phyloP scores from a whole-genome alignment of 73 alveolate genomes.

The Paramecium biaurelia region DNA sequence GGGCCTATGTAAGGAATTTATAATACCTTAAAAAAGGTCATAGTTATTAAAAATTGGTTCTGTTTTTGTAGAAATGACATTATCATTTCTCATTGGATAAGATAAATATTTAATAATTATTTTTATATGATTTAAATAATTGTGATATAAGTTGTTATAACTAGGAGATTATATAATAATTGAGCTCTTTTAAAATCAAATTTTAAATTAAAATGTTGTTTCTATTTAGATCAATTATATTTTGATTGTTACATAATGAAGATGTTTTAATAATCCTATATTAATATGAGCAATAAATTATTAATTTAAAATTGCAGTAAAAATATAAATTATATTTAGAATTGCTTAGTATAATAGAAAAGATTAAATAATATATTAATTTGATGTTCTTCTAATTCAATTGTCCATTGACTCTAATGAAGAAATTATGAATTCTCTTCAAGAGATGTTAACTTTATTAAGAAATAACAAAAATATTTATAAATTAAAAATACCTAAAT shows the following conservation, averaged over 20 bases:
- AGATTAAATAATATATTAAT: no score
- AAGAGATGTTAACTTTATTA: no score
- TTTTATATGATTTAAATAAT: background rate
- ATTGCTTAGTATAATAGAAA: background rate
- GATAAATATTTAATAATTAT: background rate
- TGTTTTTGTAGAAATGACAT: background rate
- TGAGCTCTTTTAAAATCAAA: background rate
- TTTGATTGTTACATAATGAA: background rate
- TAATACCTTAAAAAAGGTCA: background rate
- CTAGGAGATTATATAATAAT: background rate
- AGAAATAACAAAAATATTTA: no score
- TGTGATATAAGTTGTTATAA: background rate
- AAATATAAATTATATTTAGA: background rate
- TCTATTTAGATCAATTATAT: background rate
- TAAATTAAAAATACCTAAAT: no score
- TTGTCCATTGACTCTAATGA: no score
- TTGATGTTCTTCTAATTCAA: no score
- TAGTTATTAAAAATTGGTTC: background rate
- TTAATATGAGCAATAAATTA: background rate
- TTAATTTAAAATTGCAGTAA: background rate
- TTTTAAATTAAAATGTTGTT: no score
- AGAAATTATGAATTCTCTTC: no score
- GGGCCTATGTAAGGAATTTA: background rate
- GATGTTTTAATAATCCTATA: background rate
- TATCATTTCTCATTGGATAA: background rate